Conservation (phyloP, 2,329 filamentous ascomycete genomes). For the Pyrenophora tritici-repentis region DNA sequence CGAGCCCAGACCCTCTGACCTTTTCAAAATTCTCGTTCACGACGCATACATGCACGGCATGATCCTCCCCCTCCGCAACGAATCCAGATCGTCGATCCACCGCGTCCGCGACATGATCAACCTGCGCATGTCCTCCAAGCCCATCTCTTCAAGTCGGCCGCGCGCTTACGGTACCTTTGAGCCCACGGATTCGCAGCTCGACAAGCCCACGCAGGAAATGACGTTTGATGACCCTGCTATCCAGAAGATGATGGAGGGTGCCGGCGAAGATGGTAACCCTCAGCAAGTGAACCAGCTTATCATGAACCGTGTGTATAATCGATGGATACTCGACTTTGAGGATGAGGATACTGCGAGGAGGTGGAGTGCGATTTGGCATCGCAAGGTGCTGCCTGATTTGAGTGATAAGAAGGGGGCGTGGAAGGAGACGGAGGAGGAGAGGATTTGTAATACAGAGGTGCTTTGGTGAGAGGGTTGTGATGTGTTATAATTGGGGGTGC, state of each 20-base stretch:
- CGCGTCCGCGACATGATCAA: constrained; percentile 40
- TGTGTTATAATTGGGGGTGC: too few relatives aligned
- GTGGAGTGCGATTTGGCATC: constrained; percentile 60
- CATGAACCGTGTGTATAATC: constrained; percentile 46
- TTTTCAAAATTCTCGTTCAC: constrained; percentile 34
- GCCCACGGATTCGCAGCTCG: background rate
- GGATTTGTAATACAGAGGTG: constrained; percentile 53
- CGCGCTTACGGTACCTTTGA: constrained; percentile 23
- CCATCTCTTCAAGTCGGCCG: constrained; percentile 26
- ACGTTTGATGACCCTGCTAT: constrained; percentile 24
- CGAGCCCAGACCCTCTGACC: constrained; percentile 35
- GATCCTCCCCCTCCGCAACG: constrained; percentile 31
- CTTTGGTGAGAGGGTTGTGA: constrained; percentile 50
- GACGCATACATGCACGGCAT: constrained; percentile 44
- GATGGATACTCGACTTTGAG: constrained; percentile 62
- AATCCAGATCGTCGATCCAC: constrained; percentile 24
- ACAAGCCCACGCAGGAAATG: background rate
- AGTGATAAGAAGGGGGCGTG: constrained; percentile 21
- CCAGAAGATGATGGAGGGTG: constrained; percentile 16
- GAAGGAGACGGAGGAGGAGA: constrained; percentile 44
- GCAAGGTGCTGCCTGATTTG: constrained; percentile 49
- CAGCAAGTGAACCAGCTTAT: constrained; percentile 32
- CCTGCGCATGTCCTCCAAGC: constrained; percentile 21
- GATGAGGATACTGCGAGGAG: constrained; percentile 60
- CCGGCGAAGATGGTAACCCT: constrained; percentile 12